Evolutionary conservation across 768 basidiomycete species (phyloP), one percentile per base, ranked within the genome.

Genomic region (Auricularia auricula-judae): DNA sequence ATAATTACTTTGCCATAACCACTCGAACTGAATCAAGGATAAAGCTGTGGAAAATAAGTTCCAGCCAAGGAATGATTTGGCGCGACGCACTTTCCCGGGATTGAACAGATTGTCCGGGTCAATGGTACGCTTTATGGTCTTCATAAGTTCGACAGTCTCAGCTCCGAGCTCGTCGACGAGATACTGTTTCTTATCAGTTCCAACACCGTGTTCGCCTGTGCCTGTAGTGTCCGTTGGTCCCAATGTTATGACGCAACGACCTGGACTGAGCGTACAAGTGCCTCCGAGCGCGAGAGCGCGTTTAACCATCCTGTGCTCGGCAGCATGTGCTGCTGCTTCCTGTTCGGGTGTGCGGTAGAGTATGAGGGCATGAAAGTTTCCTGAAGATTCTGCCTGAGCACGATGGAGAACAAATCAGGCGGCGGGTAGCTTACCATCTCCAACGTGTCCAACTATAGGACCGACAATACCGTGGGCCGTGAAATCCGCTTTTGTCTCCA

Each of bases 81-180:
- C 36, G 47, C 23, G 51, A 16, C 29, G 47, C 67, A 73, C 74
- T 71, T 82, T 81, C 34, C 77, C 81, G 3, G 81, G 81, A 66
- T 83, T 83, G 64, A 82, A 75, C 56, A 83, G 67, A 63, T 78
- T 75, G 44, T 75, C 64, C 3, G 81, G 82, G 65, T 83, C 81
- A 11, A 80, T 64, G 1, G 77, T 73, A 29, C 71, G 64, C 71
- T 84, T 84, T 66, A 84, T 76, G 35, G 72, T 73, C 67, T 78
- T 76, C 82, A 84, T 82, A 7, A 83, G 70, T n/a, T 74, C 72
- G 4, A 84, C 77, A 0, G 83, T 84, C 8, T 78, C 81, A 14
- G 69, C 71, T 8, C 83, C 83, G 3, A 84, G 73, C 67, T 84
- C 83, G 10, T 72, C 70, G 21, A 71, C 68, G 2, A 84, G 75